Evolutionary conservation across 2,329 filamentous ascomycete species (phyloP).

Genomic region (Fusarium sp.): DNA sequence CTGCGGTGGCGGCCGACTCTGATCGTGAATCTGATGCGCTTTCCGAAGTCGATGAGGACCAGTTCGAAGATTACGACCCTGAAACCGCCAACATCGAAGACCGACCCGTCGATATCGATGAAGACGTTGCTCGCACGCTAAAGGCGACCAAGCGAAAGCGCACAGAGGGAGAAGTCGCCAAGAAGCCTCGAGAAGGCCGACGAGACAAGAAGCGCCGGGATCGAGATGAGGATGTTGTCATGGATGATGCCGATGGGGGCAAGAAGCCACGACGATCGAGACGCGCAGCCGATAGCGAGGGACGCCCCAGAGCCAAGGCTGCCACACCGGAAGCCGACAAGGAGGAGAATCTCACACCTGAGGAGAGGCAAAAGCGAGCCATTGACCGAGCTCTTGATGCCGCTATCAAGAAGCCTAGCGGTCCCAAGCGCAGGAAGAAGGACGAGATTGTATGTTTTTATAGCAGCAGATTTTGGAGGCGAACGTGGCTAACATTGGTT

Average conservation of each 20-base stretch:
- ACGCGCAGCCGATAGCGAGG: conserved; percentile 56
- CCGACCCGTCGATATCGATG: conserved; percentile 74
- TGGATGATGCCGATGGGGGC: conserved; percentile 61
- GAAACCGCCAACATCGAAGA: conserved; percentile 72
- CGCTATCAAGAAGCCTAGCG: conserved; percentile 81
- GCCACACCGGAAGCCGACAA: conserved; percentile 71
- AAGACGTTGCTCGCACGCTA: conserved; percentile 71
- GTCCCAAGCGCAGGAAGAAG: conserved; percentile 79
- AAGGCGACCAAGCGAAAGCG: conserved; percentile 77
- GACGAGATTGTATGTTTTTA: conserved; percentile 80
- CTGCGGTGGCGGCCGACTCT: conserved; percentile 54
- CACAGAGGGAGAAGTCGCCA: conserved; percentile 70
- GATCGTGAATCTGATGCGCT: conserved; percentile 71
- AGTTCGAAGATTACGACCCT: conserved; percentile 77
- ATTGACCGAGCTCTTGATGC: conserved; percentile 90
- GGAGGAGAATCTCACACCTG: conserved; percentile 83
- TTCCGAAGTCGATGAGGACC: conserved; percentile 76
- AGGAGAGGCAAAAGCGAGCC: conserved; percentile 84
- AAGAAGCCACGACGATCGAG: conserved; percentile 61
- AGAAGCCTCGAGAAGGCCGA: conserved; percentile 81
- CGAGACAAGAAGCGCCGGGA: conserved; percentile 73
- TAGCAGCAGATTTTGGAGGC: background rate
- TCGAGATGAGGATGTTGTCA: conserved; percentile 60
- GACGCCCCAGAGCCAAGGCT: conserved; percentile 59
- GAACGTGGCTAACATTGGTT: conserved; percentile 31